phyloP scores from a whole-genome alignment of 2,329 filamentous ascomycete species.

The Colletotrichum eremochloae region DNA sequence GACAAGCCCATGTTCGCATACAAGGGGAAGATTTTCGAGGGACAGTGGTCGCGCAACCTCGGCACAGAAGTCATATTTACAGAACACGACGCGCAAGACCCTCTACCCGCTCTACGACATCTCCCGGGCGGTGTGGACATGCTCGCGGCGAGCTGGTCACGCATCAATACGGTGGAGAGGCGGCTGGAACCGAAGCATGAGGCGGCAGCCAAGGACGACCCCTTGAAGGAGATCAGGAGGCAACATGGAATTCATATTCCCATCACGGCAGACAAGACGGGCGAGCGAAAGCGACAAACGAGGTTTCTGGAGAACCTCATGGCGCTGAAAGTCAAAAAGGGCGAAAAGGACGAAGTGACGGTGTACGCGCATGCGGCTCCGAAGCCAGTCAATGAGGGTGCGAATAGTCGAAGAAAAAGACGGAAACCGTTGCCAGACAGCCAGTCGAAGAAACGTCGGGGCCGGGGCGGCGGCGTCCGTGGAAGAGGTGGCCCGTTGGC shows the following conservation, averaged over 20 bases:
- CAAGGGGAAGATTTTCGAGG: slow-evolving; percentile 81
- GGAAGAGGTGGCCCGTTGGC: slow-evolving; percentile 10
- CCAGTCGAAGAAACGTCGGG: slow-evolving; percentile 28
- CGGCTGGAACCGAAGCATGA: slow-evolving; percentile 64
- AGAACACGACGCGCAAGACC: slow-evolving; percentile 56
- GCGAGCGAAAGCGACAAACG: slow-evolving; percentile 62
- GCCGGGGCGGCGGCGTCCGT: slow-evolving; percentile 34
- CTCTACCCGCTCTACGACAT: slow-evolving; percentile 62
- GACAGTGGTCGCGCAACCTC: slow-evolving; percentile 84
- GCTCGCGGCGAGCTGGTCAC: slow-evolving; percentile 76
- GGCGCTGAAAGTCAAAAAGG: slow-evolving; percentile 72
- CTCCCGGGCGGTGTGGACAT: slow-evolving; percentile 75
- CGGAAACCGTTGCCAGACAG: slow-evolving; percentile 35
- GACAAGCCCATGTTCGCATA: slow-evolving; percentile 84
- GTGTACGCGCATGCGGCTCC: slow-evolving; percentile 64
- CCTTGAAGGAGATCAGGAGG: slow-evolving; percentile 55
- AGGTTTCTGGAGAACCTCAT: slow-evolving; percentile 76
- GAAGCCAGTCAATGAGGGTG: slow-evolving; percentile 45
- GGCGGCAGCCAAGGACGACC: slow-evolving; percentile 49
- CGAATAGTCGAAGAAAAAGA: slow-evolving; percentile 44
- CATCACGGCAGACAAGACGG: slow-evolving; percentile 60
- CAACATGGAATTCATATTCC: slow-evolving; percentile 61
- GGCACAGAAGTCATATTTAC: slow-evolving; percentile 87
- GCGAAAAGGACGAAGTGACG: slow-evolving; percentile 76
- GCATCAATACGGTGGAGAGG: slow-evolving; percentile 77